Base-by-base conservation (phyloP, 768 basidiomycete genomes). In the Tricholoma saponaceum region DNA sequence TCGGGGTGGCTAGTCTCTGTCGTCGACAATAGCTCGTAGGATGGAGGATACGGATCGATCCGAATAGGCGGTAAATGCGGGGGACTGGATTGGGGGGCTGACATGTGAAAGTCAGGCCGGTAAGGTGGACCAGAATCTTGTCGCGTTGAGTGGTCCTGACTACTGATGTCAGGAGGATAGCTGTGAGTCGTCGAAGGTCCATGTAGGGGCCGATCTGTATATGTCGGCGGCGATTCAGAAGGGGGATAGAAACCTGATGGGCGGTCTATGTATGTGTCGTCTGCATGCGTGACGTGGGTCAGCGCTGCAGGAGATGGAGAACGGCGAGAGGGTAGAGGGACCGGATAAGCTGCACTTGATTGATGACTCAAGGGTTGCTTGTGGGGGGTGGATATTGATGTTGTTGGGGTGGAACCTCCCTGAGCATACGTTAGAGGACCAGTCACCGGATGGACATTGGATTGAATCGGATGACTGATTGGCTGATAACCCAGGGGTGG, bases 1-100 rank as follows among this genome's bases (percentile, higher is more conserved):
- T 67, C 68, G 23, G 53, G 30, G 18, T 51, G 49, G 25, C 51
- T 58, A 14, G 20, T 47, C 5, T 54, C 57, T 18, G 26, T n/a
- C 8, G 32, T 46, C 12, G 61, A 46, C 18, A 37, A n/a, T 47
- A 61, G 32, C 35, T 64, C 57, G 30, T 56, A 56, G 4, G 56
- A 59, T 3, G 64, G 50, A 25, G 55, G 47, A 6, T n/a, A 28
- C 26, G 14, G 47, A 50, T 50, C 47, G 30, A 50, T 18, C n/a
- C 26, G 47, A 30, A 50, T 16, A 8, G 47, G 26, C n/a, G 47
- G 47, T 14, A 30, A 9, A n/a, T 28, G 26, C n/a, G 26, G 28
- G 9, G 47, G 26, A 9, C n/a, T 28, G 23, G 44, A 13, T 25
- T 46, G 13, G 23, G 44, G 25, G 30, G 26, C 4, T 50, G 47